Evolutionary conservation across 2,329 filamentous ascomycete species (phyloP), one percentile per base, ranked within the genome.

Genomic region (Sporothrix mexicana): DNA sequence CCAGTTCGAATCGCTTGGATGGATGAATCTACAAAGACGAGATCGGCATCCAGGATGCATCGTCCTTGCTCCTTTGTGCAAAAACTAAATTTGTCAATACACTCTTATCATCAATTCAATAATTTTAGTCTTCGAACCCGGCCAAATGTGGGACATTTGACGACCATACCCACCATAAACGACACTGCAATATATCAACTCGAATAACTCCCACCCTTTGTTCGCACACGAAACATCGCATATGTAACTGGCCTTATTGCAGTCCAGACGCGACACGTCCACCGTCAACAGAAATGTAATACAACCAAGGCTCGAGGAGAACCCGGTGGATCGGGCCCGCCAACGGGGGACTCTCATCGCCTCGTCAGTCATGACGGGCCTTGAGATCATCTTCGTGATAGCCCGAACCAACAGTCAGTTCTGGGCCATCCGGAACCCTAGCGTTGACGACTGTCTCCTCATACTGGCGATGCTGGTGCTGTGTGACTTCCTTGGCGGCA

Each of bases 381-480:
- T 67, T n/a, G 61, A 47, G 12, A 43, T 72, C 25, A 15, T 76
- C 13, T 70, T 77, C 61, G 77, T 78, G 45, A 25, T 73, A 20
- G 57, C 74, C 2, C 74, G 77, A 25, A 73, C 62, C 20, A 49
- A 77, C 49, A 74, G 77, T 61, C 75, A 77, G 8, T 76, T 78
- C 43, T 43, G 75, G 25, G 71, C 78, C 1, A 74, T 78, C 10
- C 73, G 74, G 17, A 77, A 74, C 25, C 74, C 77, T 0, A 75
- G 77, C 1, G 51, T 71, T 17, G 77, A 78, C 43, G 77, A 78
- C 45, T 76, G 76, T 36, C 51, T 77, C 7, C 75, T 78, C 0
- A 36, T 78, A 0, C 72, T 72, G 2, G 74, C 77, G 2, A 55
- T 74, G 68, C 67, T 76, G 45, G 20, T 72, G 4, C 15, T 77